Base-by-base conservation (phyloP, 345 rosid species). In the Durio zibethinus region DNA sequence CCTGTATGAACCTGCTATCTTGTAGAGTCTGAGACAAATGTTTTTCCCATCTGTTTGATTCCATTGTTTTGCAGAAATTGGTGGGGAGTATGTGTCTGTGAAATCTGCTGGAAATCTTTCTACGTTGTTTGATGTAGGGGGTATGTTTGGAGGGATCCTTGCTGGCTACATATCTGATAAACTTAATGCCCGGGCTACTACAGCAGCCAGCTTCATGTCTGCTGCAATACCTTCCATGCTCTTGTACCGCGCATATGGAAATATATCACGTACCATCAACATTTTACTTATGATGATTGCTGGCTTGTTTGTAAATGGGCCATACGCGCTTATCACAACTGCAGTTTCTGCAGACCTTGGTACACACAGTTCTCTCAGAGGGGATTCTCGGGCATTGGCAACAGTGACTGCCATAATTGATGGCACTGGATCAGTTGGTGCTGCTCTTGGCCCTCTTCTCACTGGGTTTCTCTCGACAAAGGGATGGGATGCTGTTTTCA, bases 281-380 rank as follows among this genome's bases (percentile, higher is more conserved):
- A 79, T 95, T 27, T 0, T 85, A 31, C 96, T 95, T 74, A 95
- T 95, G 99, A 90, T 95, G 90, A 73, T 92, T 42, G 88, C 89
- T 71, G 99, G 98, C 73, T 88, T 95, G 61, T 93, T 95, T 27
- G 82, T 95, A 70, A 95, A 93, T 7, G 99, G 98, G 36, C 99
- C 98, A 14, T 93, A 95, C n/a, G 96, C 99, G 2, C 96, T 95
- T 43, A 93, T 95, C 84, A 95, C 99, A 6, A 95, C 99, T 33
- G 97, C 99, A 16, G 99, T 95, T 64, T 95, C 99, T 3, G 95
- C 94, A 1, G 99, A 95, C 82, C 97, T 95, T 15, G 99, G 99
- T 14, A 95, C 99, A 0, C 99, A 95, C 84, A 85, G 87, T 81
- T 93, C 93, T 72, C 84, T 93, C 4, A 91, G 84, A 80, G 98